Evolutionary conservation across 352 stramenopile species (phyloP), one percentile per base, ranked within the genome.

Genomic region (Phytophthora cryptogea): DNA sequence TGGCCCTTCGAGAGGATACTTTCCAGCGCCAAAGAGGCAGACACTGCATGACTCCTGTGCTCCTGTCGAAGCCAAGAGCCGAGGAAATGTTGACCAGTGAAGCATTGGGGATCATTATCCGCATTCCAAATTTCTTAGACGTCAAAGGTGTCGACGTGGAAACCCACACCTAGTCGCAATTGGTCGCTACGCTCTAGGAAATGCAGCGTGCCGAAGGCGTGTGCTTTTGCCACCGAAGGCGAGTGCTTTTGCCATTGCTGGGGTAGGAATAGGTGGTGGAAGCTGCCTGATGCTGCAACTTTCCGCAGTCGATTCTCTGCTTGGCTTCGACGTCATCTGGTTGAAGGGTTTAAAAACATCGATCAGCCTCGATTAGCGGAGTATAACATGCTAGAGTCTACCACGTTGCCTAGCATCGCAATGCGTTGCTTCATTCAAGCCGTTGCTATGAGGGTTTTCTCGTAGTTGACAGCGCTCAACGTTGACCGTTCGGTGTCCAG

Each of bases 401-500:
- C 30, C 39, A 44, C 20, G 20, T 23, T 23, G 20, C 20, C 20
- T 23, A 23, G 1, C 20, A 23, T 23, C 20, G 20, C 20, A 23
- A 23, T 23, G 20, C 20, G 20, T 3, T 23, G 6, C 36, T 42
- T 42, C 10, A 6, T 16, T 11, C 31, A 11, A 35, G 31, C 10
- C n/a, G 13, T 11, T 37, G 4, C 32, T n/a, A 37, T 13, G 32
- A 16, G 7, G 3, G n/a, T n/a, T 1, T n/a, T 37, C 32, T 4
- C n/a, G 32, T 37, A 37, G 27, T 26, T 17, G n/a, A 28, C 16
- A 9, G 16, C 8, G 27, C 16, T 43, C 8, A 43, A 10, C 58
- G 62, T 8, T 70, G 59, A 14, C 20, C 11, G 32, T 67, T 67
- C 20, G 63, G 63, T 9, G 40, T 35, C 50, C 44, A 59, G n/a